Evolutionary conservation across 495 filamentous ascomycete genomes (phyloP).

Genomic region (Aspergillus ellipticus): DNA sequence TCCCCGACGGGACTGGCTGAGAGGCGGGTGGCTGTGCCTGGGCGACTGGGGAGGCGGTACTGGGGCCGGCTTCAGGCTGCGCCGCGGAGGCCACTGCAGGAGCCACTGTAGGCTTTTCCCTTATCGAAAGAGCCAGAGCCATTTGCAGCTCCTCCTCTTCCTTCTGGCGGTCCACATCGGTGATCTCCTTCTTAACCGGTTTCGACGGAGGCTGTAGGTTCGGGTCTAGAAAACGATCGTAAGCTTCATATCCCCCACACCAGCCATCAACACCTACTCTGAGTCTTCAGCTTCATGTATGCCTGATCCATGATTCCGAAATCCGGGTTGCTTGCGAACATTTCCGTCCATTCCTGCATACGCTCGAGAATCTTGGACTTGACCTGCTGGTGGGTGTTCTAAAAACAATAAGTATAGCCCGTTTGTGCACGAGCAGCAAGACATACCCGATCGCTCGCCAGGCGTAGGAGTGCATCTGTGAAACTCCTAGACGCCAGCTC

Average conservation of each 20-base stretch:
- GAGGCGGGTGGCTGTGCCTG: constrained; percentile 38
- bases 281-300: constrained; percentile 79
- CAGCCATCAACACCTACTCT: constrained; percentile 48
- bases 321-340: constrained; percentile 87
- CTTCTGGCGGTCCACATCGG: constrained; percentile 84
- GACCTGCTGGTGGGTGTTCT: constrained; percentile 94
- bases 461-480: constrained; percentile 85
- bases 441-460: constrained; percentile 77
- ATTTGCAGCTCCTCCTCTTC: constrained; percentile 98
- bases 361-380: constrained; percentile 96
- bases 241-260: background rate
- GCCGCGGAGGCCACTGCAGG: constrained; percentile 8
- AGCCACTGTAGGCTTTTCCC: constrained; percentile 58
- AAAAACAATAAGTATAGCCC: constrained; percentile 6
- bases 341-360: constrained; percentile 93
- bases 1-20: constrained; percentile 58
- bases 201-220: constrained; percentile 89
- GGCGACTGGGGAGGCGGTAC: constrained; percentile 34
- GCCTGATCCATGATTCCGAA: constrained; percentile 98
- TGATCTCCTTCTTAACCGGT: constrained; percentile 86
- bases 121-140: constrained; percentile 86
- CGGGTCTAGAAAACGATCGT: constrained; percentile 56
- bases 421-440: background rate
- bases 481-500: constrained; percentile 93
- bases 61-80: constrained; percentile 23